These are phyloP conservation scores for Nakazawaea ishiwadae DNA, from an alignment of 805 yeast genomes.

Conservation along the genomic window DNA sequence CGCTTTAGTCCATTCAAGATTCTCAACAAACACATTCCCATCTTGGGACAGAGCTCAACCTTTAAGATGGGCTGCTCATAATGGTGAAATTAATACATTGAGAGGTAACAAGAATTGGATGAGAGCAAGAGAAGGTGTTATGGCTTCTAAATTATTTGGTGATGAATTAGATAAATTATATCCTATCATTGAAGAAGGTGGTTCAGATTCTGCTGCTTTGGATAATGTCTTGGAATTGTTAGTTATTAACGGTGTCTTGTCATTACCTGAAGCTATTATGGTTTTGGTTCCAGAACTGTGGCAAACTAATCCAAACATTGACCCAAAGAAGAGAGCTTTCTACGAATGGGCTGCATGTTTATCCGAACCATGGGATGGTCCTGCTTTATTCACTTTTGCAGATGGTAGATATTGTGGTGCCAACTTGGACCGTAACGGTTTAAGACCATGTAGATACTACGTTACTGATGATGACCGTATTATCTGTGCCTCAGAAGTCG, in stretches of 20 bases:
- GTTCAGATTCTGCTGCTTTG: slow-evolving; percentile 96
- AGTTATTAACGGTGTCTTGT: slow-evolving; percentile 85
- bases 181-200: slow-evolving; percentile 97
- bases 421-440: slow-evolving; percentile 92
- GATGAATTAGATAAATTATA: slow-evolving; percentile 86
- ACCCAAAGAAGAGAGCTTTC: slow-evolving; percentile 87
- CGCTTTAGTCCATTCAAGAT: slow-evolving; percentile 94
- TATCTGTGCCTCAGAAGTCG: slow-evolving; percentile 98
- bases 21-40: slow-evolving; percentile 97
- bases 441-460: slow-evolving; percentile 97
- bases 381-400: slow-evolving; percentile 93
- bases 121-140: slow-evolving; percentile 97
- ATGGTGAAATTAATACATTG: slow-evolving; percentile 96
- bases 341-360: slow-evolving; percentile 99
- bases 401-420: slow-evolving; percentile 99
- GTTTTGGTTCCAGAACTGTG: slow-evolving; percentile 96
- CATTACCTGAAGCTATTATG: slow-evolving; percentile 97
- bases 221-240: slow-evolving; percentile 92
- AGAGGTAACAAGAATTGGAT: slow-evolving; percentile 99
- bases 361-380: slow-evolving; percentile 99
- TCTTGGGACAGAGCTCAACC: slow-evolving; percentile 99
- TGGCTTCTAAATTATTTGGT: slow-evolving; percentile 83
- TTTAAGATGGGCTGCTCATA: slow-evolving; percentile 94
- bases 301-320: slow-evolving; percentile 86
- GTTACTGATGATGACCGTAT: slow-evolving; percentile 91